Evolutionary conservation across 352 stramenopile genomes (phyloP), one percentile per base, ranked within the genome.

Genomic region (Aphanomyces euteiches): DNA sequence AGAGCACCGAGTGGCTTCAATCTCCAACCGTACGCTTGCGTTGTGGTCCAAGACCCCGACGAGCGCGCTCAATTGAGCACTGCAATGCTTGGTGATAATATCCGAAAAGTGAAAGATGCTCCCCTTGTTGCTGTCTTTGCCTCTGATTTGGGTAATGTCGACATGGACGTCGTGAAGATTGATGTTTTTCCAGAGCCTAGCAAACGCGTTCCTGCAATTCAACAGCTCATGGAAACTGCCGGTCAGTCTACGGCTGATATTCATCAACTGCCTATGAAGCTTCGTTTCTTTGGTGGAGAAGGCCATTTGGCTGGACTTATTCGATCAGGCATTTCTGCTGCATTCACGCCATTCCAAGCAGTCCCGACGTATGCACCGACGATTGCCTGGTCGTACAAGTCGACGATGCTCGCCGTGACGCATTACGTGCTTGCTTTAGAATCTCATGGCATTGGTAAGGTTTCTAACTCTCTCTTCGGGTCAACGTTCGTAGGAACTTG

Each of bases 301-400:
- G 88, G 88, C 1, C 65, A 83, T 47, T 54, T 92, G n/a, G 78
- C 81, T 0, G 79, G 75, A 10, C 72, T 74, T 13, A 72, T 93
- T 41, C 84, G 83, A 56, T 79, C 76, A 7, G 60, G 81, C 13
- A 83, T 92, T 53, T 83, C 85, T 10, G 85, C 83, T 4, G 76
- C 78, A 8, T 72, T 90, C 59, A 92, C 86, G 5, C 88, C 88
- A 5, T 66, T 95, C 5, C 73, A 78, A 56, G 76, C 86, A 7
- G 79, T 83, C 67, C 85, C 88, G 13, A 75, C 79, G 8, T 81
- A 78, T 36, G 86, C 89, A 39, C 82, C 85, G 6, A 86, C 82
- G 3, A 79, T 89, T 47, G 84, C 86, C 39, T 96, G 86, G 86
- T 79, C 85, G 1, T 90, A 85, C 77, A 96, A 96, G 73, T 83